These are phyloP conservation scores for Sanghuangporus sanghuang DNA, from an alignment of 1,284 basidiomycete genomes.

Conservation along the genomic window DNA sequence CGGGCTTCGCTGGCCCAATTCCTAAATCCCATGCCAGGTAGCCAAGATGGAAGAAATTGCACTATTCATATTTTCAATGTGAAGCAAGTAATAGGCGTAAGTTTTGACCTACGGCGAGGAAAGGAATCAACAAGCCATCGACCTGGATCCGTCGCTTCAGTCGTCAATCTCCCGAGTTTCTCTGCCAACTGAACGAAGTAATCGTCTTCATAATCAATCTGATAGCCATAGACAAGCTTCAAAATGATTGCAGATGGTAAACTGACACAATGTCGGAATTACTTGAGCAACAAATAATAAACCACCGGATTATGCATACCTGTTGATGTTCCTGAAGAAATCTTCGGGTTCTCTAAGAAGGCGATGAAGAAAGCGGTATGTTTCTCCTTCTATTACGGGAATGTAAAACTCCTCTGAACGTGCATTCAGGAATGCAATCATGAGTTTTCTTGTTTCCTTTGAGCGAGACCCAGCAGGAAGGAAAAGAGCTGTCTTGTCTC, in stretches of 20 bases:
- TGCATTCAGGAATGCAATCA: neutral
- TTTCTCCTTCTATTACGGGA: neutral
- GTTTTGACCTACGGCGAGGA: constrained; percentile 30
- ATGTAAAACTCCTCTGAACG: neutral
- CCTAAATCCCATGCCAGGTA: constrained; percentile 1
- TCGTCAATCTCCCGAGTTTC: constrained; percentile 35
- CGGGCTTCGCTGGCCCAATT: constrained; percentile 38
- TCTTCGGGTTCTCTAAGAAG: neutral
- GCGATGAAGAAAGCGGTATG: neutral
- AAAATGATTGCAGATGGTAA: constrained; percentile 33
- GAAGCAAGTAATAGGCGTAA: neutral
- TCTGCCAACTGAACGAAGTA: constrained; percentile 37
- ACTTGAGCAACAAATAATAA: neutral
- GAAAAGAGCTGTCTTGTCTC: constrained; percentile 6
- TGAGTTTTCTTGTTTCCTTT: neutral
- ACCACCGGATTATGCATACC: neutral
- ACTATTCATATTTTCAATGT: neutral
- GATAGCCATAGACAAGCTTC: constrained; percentile 40
- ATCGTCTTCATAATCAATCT: constrained; percentile 34
- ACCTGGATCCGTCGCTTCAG: constrained; percentile 36
- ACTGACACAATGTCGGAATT: constrained; percentile 17
- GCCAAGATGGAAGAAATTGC: constrained; percentile 2
- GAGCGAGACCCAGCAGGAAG: neutral
- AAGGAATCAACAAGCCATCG: constrained; percentile 41
- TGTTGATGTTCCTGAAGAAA: neutral